Evolutionary conservation across 306 rosid species (phyloP).

Genomic region (Medicago lupulina): DNA sequence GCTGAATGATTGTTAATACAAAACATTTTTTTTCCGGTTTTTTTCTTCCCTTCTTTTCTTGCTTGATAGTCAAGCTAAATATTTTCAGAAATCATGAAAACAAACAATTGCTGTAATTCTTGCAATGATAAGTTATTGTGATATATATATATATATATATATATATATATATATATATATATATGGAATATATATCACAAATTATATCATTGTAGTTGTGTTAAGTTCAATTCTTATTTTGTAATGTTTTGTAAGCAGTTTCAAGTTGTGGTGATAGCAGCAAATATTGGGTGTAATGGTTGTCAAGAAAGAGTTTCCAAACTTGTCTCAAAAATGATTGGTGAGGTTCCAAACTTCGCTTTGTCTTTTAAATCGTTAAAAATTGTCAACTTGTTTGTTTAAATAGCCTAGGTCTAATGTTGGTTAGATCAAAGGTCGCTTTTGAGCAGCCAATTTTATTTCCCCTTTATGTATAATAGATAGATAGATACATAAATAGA

Average conservation of each 20-base stretch:
- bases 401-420: background rate
- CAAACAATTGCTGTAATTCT: slow-evolving; percentile 15
- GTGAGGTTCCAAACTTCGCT: slow-evolving; percentile 25
- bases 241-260: slow-evolving; percentile 40
- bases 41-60: background rate
- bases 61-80: background rate
- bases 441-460: background rate
- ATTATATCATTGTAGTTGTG: background rate
- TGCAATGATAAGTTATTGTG: background rate
- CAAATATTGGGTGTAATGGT: slow-evolving; percentile 42
- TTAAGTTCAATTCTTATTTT: slow-evolving; percentile 13
- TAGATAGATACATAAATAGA: background rate
- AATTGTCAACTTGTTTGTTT: background rate
- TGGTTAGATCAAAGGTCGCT: background rate
- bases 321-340: slow-evolving; percentile 46
- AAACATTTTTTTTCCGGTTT: background rate
- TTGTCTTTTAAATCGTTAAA: background rate
- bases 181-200: background rate
- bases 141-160: too few relatives aligned
- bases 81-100: background rate
- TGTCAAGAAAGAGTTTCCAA: slow-evolving; percentile 42
- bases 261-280: slow-evolving; percentile 47
- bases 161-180: too few relatives aligned
- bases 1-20: background rate
- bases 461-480: background rate